These are phyloP conservation scores for Parachlorella kessleri DNA, from an alignment of 139 green algal species.

Conservation along the genomic window DNA sequence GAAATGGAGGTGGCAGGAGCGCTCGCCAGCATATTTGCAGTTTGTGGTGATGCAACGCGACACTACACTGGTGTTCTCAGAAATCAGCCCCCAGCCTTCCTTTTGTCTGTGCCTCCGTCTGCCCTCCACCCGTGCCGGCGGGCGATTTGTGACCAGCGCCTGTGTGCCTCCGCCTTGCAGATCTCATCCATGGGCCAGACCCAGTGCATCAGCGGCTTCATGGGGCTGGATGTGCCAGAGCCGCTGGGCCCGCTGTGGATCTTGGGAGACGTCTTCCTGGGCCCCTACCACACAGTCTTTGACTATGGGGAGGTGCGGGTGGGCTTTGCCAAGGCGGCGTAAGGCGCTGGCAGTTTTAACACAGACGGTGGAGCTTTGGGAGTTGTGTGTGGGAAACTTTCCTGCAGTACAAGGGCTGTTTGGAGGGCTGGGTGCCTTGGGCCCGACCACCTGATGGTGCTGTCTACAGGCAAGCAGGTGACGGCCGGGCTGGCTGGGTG, in stretches of 20 bases:
- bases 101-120: neutral
- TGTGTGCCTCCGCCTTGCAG: neutral
- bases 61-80: too few relatives aligned
- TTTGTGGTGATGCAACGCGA: too few relatives aligned
- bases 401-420: too few relatives aligned
- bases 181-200: conserved; percentile 42
- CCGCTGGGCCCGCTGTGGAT: conserved; percentile 94
- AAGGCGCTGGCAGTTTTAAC: neutral
- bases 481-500: too few relatives aligned
- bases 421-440: too few relatives aligned
- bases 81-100: too few relatives aligned
- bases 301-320: conserved; percentile 88
- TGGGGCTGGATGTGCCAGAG: conserved; percentile 89
- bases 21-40: too few relatives aligned
- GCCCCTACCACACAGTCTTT: conserved; percentile 95
- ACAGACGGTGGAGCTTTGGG: neutral
- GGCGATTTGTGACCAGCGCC: neutral
- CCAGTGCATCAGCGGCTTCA: conserved; percentile 97
- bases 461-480: too few relatives aligned
- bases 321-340: conserved; percentile 85
- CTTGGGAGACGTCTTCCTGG: conserved; percentile 95
- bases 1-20: too few relatives aligned
- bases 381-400: neutral
- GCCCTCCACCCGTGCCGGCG: neutral
- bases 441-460: too few relatives aligned